phyloP scores from a whole-genome alignment of 352 stramenopile genomes.

The Pythium aristosporum region DNA sequence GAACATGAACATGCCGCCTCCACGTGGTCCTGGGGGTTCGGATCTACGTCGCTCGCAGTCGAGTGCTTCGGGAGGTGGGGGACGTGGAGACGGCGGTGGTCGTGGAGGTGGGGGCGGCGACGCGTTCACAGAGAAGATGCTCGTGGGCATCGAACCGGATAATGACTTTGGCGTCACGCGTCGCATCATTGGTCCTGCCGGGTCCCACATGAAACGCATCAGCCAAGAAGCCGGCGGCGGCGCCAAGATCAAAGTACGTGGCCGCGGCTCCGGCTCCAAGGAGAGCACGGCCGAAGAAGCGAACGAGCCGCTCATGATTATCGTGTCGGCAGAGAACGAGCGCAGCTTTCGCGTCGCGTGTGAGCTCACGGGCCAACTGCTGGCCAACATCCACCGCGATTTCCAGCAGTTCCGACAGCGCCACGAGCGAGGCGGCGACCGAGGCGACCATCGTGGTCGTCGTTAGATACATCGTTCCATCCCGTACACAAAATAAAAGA shows the following conservation, averaged over 20 bases:
- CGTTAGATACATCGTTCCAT: neutral
- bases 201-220: constrained; percentile 88
- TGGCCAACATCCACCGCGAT: constrained; percentile 73
- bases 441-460: constrained; percentile 20
- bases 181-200: constrained; percentile 76
- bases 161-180: constrained; percentile 83
- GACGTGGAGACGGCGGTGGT: constrained; percentile 1
- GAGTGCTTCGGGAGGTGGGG: constrained; percentile 10
- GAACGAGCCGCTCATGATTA: constrained; percentile 79
- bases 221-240: constrained; percentile 75
- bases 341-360: constrained; percentile 80
- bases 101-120: constrained; percentile 14
- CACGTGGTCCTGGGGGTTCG: constrained; percentile 4
- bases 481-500: too few species aligned
- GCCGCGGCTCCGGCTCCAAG: constrained; percentile 74
- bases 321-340: constrained; percentile 85
- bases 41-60: constrained; percentile 15
- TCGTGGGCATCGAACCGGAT: constrained; percentile 86
- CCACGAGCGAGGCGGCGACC: constrained; percentile 31
- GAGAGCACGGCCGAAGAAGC: constrained; percentile 67
- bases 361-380: constrained; percentile 60
- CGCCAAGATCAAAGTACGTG: constrained; percentile 85
- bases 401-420: constrained; percentile 66
- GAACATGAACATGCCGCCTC: constrained; percentile 9
- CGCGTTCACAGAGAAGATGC: constrained; percentile 66